phyloP scores from a whole-genome alignment of 2,329 filamentous ascomycete genomes.

The Dactylellina parvicollis region DNA sequence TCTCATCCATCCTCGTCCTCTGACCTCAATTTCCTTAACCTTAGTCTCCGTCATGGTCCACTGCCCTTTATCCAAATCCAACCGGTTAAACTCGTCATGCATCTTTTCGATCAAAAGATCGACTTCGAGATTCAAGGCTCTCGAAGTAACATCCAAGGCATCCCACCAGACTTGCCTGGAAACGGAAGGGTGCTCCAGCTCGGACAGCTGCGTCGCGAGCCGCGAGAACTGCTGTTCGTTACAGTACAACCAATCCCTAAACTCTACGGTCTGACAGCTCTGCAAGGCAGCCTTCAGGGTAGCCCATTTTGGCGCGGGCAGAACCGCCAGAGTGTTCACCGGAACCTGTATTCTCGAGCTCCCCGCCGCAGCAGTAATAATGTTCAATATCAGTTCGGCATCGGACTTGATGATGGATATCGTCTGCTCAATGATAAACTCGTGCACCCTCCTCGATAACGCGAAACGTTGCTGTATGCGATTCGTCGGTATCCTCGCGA shows the following conservation, averaged over 20 bases:
- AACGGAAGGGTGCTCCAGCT: constrained; percentile 27
- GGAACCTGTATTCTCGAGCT: constrained; percentile 49
- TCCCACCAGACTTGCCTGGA: constrained; percentile 52
- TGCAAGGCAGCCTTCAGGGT: constrained; percentile 28
- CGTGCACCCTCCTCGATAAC: constrained; percentile 46
- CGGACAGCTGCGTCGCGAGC: constrained; percentile 43
- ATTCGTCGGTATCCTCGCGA: constrained; percentile 37
- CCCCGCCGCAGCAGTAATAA: constrained; percentile 42
- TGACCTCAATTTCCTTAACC: constrained; percentile 51
- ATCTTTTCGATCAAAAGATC: constrained; percentile 53
- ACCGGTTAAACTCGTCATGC: constrained; percentile 45
- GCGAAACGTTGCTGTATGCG: constrained; percentile 48
- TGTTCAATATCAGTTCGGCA: constrained; percentile 42
- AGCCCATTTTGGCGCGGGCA: constrained; percentile 36
- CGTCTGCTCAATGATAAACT: constrained; percentile 51
- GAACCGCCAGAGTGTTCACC: constrained; percentile 44
- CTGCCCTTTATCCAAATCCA: constrained; percentile 40
- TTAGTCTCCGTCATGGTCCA: constrained; percentile 42
- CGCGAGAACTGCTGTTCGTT: constrained; percentile 51
- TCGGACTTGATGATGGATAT: constrained; percentile 50
- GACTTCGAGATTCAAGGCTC: constrained; percentile 43
- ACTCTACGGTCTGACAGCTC: constrained; percentile 47
- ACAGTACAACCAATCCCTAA: constrained; percentile 51
- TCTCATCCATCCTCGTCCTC: constrained; percentile 49
- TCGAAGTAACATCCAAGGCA: constrained; percentile 35